Conservation (phyloP, 192 early-diverging fungal species). For the Umbelopsis vinacea region DNA sequence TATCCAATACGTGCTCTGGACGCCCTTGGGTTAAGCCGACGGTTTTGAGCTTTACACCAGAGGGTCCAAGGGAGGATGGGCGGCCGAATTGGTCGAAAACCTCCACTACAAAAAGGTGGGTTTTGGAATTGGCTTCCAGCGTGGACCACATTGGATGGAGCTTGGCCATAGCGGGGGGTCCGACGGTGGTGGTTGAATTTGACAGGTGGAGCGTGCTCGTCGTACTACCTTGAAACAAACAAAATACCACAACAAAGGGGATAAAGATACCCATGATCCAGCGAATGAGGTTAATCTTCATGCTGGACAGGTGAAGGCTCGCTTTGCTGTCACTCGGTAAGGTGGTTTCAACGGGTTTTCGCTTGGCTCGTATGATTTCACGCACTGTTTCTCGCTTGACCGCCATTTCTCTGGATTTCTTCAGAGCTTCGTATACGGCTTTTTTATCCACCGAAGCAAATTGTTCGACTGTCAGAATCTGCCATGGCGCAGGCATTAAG, state of each 20-base stretch:
- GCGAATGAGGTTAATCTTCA: neutral
- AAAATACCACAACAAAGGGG: constrained; percentile 4
- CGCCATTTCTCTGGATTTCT: constrained; percentile 19
- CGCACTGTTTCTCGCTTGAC: constrained; percentile 17
- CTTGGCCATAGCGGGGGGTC: constrained; percentile 11
- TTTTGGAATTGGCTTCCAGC: neutral
- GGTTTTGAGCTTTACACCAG: neutral
- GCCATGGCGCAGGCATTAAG: constrained; percentile 20
- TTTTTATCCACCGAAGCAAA: constrained; percentile 16
- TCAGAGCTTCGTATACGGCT: constrained; percentile 24
- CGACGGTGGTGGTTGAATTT: constrained; percentile 16
- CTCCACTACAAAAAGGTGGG: constrained; percentile 6
- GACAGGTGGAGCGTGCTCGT: constrained; percentile 20
- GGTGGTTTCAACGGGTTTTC: neutral
- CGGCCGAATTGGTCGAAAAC: neutral
- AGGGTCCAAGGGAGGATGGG: neutral
- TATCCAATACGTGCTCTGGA: neutral
- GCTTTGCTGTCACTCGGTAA: neutral
- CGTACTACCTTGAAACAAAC: constrained; percentile 9
- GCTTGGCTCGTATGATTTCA: constrained; percentile 7
- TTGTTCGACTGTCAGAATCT: constrained; percentile 30
- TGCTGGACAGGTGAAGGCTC: neutral
- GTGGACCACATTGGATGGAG: neutral
- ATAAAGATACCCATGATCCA: neutral
- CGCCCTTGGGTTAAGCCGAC: neutral